These are phyloP conservation scores for Neoarthrinium moseri DNA, from an alignment of 2,329 filamentous ascomycete genomes.

Conservation along the genomic window DNA sequence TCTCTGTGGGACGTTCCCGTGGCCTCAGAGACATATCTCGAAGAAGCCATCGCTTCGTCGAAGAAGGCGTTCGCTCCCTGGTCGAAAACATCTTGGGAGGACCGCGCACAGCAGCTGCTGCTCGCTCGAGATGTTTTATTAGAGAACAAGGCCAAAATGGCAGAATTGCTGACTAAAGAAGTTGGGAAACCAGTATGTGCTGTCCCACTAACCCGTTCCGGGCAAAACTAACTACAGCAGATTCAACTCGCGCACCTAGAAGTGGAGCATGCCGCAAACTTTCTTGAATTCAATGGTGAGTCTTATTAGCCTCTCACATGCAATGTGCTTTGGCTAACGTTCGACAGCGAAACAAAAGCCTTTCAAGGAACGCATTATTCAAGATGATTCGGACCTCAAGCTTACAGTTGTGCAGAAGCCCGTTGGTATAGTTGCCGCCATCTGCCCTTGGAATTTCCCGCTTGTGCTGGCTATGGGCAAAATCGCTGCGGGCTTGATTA, in stretches of 20 bases:
- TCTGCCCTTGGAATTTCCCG: slow-evolving; percentile 52
- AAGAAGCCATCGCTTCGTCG: background rate
- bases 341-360: background rate
- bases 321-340: background rate
- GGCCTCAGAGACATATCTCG: background rate
- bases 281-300: slow-evolving; percentile 2
- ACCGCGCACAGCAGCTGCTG: background rate
- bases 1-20: background rate
- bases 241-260: slow-evolving; percentile 1
- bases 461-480: slow-evolving; percentile 35
- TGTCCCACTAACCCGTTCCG: background rate
- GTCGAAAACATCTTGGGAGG: slow-evolving; percentile 3
- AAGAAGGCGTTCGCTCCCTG: background rate
- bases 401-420: slow-evolving; percentile 1
- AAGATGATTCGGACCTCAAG: background rate
- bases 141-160: background rate
- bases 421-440: slow-evolving; percentile 19
- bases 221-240: background rate
- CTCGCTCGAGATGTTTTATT: background rate
- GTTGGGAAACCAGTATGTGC: slow-evolving; percentile 16
- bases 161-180: slow-evolving; percentile 14
- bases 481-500: slow-evolving; percentile 40
- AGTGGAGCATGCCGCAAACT: background rate
- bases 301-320: no score
- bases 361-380: background rate